Conservation (phyloP, 441 rosid species). For the Hypseocharis bilobata region DNA sequence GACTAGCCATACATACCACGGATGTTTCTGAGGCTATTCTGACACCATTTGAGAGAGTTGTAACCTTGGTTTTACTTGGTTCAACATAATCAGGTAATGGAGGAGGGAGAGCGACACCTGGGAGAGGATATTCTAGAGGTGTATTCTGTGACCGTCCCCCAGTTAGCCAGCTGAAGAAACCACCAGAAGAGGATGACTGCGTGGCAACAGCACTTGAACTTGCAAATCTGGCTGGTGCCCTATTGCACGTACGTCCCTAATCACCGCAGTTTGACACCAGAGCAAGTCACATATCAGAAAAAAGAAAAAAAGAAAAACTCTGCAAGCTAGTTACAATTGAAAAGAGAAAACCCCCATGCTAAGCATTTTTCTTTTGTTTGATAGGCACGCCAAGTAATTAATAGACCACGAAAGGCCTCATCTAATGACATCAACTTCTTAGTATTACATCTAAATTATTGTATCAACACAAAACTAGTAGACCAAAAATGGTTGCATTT, state of each 20-base stretch:
- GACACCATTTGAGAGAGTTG: conserved; percentile 63
- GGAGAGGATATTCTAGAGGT: conserved; percentile 51
- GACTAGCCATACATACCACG: conserved; percentile 24
- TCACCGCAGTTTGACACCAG: not conserved
- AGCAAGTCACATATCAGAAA: not conserved
- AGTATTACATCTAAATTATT: not conserved
- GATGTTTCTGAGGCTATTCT: conserved; percentile 65
- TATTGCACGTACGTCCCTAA: conserved; percentile 33
- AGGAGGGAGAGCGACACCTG: conserved; percentile 51
- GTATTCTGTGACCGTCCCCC: conserved; percentile 39
- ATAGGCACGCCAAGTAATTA: not conserved
- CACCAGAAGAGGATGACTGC: conserved; percentile 44
- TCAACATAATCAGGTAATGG: conserved; percentile 54
- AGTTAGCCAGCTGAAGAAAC: conserved; percentile 58
- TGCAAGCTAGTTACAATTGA: not conserved
- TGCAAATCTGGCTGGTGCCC: conserved; percentile 34
- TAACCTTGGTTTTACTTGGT: conserved; percentile 45
- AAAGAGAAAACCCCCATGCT: not conserved
- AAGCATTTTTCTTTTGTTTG: too few relatives aligned
- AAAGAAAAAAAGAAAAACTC: not conserved
- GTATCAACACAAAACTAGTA: not conserved
- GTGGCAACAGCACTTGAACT: conserved; percentile 55
- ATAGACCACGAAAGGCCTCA: not conserved
- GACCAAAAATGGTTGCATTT: not conserved
- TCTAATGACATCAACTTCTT: too few relatives aligned